Base-by-base conservation (phyloP, 139 green algal species). In the Trebouxia sp. region DNA sequence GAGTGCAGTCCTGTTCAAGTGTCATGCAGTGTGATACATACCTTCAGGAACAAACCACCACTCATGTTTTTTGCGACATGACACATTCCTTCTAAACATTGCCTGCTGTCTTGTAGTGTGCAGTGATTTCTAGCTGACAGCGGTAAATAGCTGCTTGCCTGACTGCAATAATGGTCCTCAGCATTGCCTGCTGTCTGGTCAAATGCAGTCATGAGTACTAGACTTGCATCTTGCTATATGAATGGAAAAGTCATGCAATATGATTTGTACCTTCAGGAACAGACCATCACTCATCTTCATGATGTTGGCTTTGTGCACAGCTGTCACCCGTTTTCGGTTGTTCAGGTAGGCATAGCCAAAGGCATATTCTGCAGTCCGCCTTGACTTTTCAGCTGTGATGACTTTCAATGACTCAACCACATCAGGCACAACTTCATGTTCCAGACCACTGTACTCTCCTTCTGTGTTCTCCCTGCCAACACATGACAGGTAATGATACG, bases 211-310 rank as follows among this genome's bases (percentile, higher is more conserved):
- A 28, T 5, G 50, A 53, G 67, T 78, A 32, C 91, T 90, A 85
- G 95, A 91, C 24, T 93, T 87, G 87, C 91, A 96, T 87, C 93
- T 96, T 85, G 95, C 89, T 20, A 97, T 90, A 12, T n/a, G n/a
- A n/a, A n/a, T n/a, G 15, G 65, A 28, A 75, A 47, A 12, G 42
- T 7, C 12, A 45, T 8, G 37, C 8, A 17, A 76, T 11, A 35
- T 69, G 3, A 37, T 32, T 39, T 69, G 5, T 26, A 83, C 82
- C 76, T 82, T 76, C 24, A 85, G 76, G 86, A 98, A 98, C 12
- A 98, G 88, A 12, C 95, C 95, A 81, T 99, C 96, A 2, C 90
- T 87, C 84, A 96, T 94, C 89, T 98, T 98, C 96, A 98, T 98
- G 91, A 99, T 99, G 90, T 98, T 98, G 41, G 82, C 82, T 32